These are phyloP conservation scores for Rhizophagus prolifer DNA, from an alignment of 192 early-diverging fungal genomes.

Conservation along the genomic window DNA sequence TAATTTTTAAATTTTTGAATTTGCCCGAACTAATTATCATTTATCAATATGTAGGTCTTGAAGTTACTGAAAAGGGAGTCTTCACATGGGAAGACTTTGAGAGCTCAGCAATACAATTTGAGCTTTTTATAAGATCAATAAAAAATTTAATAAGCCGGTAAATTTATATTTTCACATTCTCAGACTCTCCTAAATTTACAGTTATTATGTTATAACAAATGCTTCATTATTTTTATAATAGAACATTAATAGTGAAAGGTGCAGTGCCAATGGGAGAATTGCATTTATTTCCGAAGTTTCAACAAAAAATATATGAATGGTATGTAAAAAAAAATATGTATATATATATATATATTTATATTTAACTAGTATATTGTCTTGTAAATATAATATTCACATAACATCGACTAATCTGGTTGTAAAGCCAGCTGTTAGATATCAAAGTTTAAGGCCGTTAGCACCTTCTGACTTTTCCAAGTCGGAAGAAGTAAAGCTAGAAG, in stretches of 20 bases:
- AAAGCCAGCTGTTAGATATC: neutral
- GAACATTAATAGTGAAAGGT: constrained; percentile 17
- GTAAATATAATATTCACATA: constrained; percentile 16
- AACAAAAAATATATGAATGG: constrained; percentile 6
- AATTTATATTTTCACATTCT: neutral
- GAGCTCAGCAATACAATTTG: neutral
- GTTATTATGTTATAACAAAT: neutral
- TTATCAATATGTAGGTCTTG: neutral
- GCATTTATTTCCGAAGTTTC: neutral
- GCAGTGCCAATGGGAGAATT: constrained; percentile 10
- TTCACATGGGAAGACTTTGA: constrained; percentile 1
- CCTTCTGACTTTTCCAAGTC: neutral
- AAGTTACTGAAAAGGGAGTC: neutral
- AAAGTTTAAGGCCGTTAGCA: neutral
- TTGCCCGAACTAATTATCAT: neutral
- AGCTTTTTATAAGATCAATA: constrained; percentile 18
- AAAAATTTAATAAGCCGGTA: constrained; percentile 26
- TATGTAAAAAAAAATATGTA: neutral
- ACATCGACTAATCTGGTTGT: constrained; percentile 13
- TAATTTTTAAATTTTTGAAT: neutral
- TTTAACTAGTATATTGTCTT: constrained; percentile 4
- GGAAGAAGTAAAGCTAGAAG: neutral
- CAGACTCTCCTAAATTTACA: neutral
- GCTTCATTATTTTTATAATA: neutral
- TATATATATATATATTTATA: too few relatives aligned